Evolutionary conservation across 164 flowering plant species (phyloP), one percentile per base, ranked within the genome.

Genomic region (Echeveria elegans): DNA sequence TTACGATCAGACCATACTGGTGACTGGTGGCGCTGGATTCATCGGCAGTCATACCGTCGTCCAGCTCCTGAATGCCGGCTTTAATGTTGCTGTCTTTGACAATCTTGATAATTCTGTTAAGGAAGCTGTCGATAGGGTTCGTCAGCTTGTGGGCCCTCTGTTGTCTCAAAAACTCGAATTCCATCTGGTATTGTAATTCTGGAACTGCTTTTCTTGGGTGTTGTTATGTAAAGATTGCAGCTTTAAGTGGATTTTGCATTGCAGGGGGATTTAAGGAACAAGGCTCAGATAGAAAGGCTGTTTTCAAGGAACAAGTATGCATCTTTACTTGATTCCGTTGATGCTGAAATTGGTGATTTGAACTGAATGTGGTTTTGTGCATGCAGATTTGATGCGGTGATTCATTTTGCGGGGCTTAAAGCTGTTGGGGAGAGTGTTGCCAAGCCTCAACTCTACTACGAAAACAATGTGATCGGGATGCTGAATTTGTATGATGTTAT

Each of bases 351-450:
- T 40, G 15, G 45, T 8, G 2, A 40, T 7, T 40, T 8, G 8
- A 40, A 40, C 11, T 40, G 45, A 14, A 8, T 40, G 45, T 40
- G 45, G 15, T 8, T 2, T 8, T 40, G 45, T 21, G 29, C 36
- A 6, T 73, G 75, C 82, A 94, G 99, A 52, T 94, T 94, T 77
- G 96, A 91, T 76, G 95, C 97, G 63, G 97, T 94, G 38, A 89
- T 94, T 34, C 99, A 94, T 74, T 94, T 94, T 81, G 96, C 99
- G 76, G 99, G 97, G 67, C 66, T 94, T 45, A 94, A 94, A 81
- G 99, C 99, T 5, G 99, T 94, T 48, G 97, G 96, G 70, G 99
- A 94, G 77, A 94, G 99, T 79, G 96, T 91, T 36, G 77, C 81
- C 58, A 87, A 88, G 69, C 99, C 97, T 14, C 69, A 89, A 70